A percentile compares a stretch with the other conserved stretches of the same genome.
Conservation (phyloP, 2,329 filamentous ascomycete genomes). For the Alternaria triticina region DNA sequence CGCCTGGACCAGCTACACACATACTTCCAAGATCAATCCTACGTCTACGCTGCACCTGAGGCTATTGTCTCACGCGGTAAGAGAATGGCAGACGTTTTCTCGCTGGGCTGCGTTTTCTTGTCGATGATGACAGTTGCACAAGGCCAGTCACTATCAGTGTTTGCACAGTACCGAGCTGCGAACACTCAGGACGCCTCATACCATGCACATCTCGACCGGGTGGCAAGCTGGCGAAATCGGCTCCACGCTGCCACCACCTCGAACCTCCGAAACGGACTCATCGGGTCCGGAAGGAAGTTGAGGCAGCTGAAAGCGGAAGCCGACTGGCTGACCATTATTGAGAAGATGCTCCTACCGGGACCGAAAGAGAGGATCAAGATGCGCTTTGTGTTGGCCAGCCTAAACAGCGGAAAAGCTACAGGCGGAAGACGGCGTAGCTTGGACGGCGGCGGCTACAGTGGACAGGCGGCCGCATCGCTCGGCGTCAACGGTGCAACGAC, state of each 20-base stretch:
- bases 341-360: slow-evolving; percentile 44
- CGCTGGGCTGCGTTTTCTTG: slow-evolving; percentile 49
- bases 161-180: slow-evolving; percentile 43
- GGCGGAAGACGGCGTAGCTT: slow-evolving; percentile 43
- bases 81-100: slow-evolving; percentile 49
- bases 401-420: slow-evolving; percentile 36
- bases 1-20: slow-evolving; percentile 39
- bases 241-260: slow-evolving; percentile 41
- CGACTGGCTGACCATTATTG: slow-evolving; percentile 45
- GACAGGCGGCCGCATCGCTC: slow-evolving; percentile 32
- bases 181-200: slow-evolving; percentile 47
- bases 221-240: slow-evolving; percentile 42
- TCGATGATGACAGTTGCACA: slow-evolving; percentile 49
- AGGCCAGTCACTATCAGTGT: slow-evolving; percentile 42
- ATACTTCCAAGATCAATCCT: slow-evolving; percentile 44
- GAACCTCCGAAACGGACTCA: slow-evolving; percentile 34
- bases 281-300: slow-evolving; percentile 37
- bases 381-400: slow-evolving; percentile 33
- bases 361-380: slow-evolving; percentile 47
- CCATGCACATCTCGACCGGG: slow-evolving; percentile 49
- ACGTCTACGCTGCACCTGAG: slow-evolving; percentile 50
- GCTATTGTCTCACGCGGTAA: slow-evolving; percentile 45
- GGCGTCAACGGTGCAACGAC: slow-evolving; percentile 17
- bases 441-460: slow-evolving; percentile 43
- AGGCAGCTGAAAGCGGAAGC: slow-evolving; percentile 43